phyloP scores from a whole-genome alignment of 441 rosid species.

The Theobroma grandiflorum region DNA sequence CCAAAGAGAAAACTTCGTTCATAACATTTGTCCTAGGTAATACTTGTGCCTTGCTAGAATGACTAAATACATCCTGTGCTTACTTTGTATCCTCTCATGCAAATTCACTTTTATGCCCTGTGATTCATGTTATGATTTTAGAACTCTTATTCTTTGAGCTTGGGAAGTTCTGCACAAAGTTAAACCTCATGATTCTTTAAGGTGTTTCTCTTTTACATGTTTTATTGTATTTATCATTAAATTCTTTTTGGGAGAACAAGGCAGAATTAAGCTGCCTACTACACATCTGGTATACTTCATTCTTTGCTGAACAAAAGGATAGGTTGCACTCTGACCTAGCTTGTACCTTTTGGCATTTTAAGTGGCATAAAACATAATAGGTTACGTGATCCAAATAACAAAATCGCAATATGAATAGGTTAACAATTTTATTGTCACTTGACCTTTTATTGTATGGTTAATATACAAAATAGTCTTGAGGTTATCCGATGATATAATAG shows the following conservation, averaged over 20 bases:
- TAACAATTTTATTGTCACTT: neutral
- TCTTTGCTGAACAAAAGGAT: conserved; percentile 7
- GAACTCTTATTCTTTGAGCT: conserved; percentile 18
- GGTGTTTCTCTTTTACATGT: neutral
- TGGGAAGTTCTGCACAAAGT: neutral
- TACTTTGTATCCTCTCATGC: neutral
- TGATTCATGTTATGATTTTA: conserved; percentile 14
- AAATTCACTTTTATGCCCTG: conserved; percentile 11
- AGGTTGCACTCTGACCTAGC: neutral
- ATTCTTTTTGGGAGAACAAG: neutral
- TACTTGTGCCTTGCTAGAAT: neutral
- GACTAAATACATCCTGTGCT: neutral
- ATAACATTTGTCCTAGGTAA: conserved; percentile 90
- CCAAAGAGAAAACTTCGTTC: conserved; percentile 59
- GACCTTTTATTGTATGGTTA: neutral
- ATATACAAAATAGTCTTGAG: neutral
- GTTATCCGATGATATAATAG: neutral
- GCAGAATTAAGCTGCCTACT: neutral
- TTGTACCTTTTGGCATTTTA: neutral
- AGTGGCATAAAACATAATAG: neutral
- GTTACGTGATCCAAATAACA: neutral
- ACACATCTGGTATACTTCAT: neutral
- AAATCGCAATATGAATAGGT: neutral
- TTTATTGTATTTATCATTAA: neutral
- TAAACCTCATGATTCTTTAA: neutral